Evolutionary conservation across 1,139 yeast species (phyloP).

Genomic region (Lodderomyces margitis): DNA sequence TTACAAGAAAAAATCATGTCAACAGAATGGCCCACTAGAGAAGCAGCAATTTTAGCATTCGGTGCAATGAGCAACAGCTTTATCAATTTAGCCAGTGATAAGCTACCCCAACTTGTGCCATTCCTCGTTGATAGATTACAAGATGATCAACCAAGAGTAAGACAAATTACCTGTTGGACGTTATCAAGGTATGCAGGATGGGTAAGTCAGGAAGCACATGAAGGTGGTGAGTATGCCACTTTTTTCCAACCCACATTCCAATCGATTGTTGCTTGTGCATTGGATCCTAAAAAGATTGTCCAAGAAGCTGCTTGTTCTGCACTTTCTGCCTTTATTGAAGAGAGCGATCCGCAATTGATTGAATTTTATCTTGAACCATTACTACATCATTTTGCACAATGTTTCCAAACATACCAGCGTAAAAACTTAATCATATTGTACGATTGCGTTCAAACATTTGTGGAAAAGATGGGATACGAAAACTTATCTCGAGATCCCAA

Average conservation of each 20-base stretch:
- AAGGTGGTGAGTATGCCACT: slow-evolving; percentile 60
- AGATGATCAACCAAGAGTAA: slow-evolving; percentile 79
- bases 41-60: slow-evolving; percentile 88
- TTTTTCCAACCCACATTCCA: slow-evolving; percentile 77
- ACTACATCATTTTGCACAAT: slow-evolving; percentile 65
- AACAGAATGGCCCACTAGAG: slow-evolving; percentile 82
- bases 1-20: slow-evolving; percentile 69
- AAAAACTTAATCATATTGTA: slow-evolving; percentile 78
- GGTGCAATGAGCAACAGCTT: slow-evolving; percentile 96
- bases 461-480: slow-evolving; percentile 68
- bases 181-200: slow-evolving; percentile 80
- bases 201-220: slow-evolving; percentile 68
- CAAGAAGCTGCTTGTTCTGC: slow-evolving; percentile 94
- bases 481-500: slow-evolving; percentile 51
- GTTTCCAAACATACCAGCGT: slow-evolving; percentile 77
- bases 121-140: slow-evolving; percentile 76
- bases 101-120: slow-evolving; percentile 79
- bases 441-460: slow-evolving; percentile 90
- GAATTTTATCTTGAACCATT: slow-evolving; percentile 51
- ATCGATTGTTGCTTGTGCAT: slow-evolving; percentile 68
- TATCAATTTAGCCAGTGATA: slow-evolving; percentile 64
- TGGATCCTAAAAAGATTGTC: slow-evolving; percentile 85
- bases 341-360: slow-evolving; percentile 63
- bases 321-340: slow-evolving; percentile 78
- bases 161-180: slow-evolving; percentile 96